A percentile compares a stretch with the other conserved stretches of the same genome.
These are phyloP conservation scores for Nicotiana tabacum DNA, from an alignment of 257 asterid genomes.

Conservation along the genomic window DNA sequence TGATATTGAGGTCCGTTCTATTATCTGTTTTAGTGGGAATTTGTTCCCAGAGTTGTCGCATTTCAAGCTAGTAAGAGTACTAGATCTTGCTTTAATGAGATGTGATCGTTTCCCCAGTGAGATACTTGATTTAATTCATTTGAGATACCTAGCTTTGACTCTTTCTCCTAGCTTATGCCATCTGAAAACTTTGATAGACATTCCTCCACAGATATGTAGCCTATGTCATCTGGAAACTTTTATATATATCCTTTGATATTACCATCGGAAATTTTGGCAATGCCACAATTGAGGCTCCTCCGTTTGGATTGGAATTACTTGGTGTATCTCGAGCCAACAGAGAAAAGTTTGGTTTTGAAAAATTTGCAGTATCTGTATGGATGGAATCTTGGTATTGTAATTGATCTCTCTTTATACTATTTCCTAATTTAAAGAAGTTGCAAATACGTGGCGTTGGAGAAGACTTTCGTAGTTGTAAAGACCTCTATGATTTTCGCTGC, in stretches of 20 bases:
- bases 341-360: background rate
- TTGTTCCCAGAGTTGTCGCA: background rate
- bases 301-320: background rate
- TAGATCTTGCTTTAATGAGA: background rate
- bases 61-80: slow-evolving; percentile 14
- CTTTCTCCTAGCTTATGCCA: background rate
- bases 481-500: slow-evolving; percentile 3
- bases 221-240: background rate
- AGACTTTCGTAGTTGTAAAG: background rate
- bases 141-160: slow-evolving; percentile 11
- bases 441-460: background rate
- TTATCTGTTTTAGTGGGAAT: background rate
- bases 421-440: slow-evolving; percentile 24
- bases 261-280: slow-evolving; percentile 14
- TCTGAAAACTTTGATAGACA: background rate
- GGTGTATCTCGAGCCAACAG: background rate
- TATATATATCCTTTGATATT: background rate
- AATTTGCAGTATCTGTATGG: slow-evolving; percentile 8
- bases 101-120: background rate
- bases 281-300: slow-evolving; percentile 22
- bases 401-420: background rate
- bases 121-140: background rate
- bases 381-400: slow-evolving; percentile 8
- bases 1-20: background rate
- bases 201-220: background rate